Conservation (phyloP, 257 asterid species). For the Anisodus acutangulus region DNA sequence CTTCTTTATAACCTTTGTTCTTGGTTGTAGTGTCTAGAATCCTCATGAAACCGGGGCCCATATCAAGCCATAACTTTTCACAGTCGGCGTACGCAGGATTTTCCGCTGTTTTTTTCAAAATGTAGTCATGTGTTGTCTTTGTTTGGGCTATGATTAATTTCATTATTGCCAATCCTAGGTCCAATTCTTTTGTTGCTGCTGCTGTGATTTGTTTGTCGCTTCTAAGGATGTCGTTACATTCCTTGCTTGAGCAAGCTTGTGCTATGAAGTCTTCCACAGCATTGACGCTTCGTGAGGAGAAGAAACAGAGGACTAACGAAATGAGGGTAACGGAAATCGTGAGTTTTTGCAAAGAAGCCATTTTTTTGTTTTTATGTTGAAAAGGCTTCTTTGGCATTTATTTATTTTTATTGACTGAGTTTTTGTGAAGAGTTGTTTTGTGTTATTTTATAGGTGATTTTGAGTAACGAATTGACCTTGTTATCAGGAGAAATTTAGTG, state of each 20-base stretch:
- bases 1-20: not conserved
- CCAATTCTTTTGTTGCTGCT: not conserved
- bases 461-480: not conserved
- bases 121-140: not conserved
- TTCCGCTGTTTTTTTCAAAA: not conserved
- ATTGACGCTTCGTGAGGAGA: not conserved
- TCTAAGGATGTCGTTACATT: not conserved
- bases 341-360: constrained; percentile 8
- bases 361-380: not conserved
- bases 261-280: not conserved
- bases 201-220: not conserved
- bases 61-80: not conserved
- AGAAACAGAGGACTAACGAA: not conserved
- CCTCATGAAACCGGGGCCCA: not conserved
- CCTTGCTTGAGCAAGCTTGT: not conserved
- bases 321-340: not conserved
- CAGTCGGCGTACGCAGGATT: not conserved
- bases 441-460: not conserved
- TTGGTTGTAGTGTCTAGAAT: not conserved
- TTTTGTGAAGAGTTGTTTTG: not conserved
- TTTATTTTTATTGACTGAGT: not conserved
- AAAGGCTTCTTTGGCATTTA: constrained; percentile 20
- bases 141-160: not conserved
- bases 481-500: not conserved
- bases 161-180: not conserved